A percentile compares a stretch with the other conserved stretches of the same genome.
phyloP scores from a whole-genome alignment of 306 rosid species.

The Rubus idaeus region DNA sequence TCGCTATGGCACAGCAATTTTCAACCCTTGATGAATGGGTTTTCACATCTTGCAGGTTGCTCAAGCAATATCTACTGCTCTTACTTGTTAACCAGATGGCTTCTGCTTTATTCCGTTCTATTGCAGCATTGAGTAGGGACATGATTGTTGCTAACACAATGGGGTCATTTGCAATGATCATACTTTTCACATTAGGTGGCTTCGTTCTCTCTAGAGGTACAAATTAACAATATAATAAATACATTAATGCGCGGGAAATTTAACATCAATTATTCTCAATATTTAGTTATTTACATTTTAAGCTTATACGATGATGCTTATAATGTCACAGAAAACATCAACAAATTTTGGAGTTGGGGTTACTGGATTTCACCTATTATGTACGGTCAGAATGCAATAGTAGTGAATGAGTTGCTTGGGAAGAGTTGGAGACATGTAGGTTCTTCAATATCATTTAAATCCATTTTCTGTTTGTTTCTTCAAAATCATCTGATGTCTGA shows the following conservation, averaged over 20 bases:
- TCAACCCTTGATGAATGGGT: slow-evolving; percentile 6
- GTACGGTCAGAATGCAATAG: slow-evolving; percentile 64
- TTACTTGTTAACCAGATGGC: slow-evolving; percentile 55
- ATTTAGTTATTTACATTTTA: neutral
- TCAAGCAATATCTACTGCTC: slow-evolving; percentile 56
- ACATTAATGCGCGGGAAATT: neutral
- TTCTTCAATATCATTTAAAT: neutral
- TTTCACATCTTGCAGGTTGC: slow-evolving; percentile 41
- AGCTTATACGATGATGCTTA: slow-evolving; percentile 8
- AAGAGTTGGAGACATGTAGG: slow-evolving; percentile 59
- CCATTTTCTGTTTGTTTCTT: neutral
- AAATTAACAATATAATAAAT: neutral
- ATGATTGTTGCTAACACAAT: slow-evolving; percentile 54
- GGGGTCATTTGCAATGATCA: slow-evolving; percentile 52
- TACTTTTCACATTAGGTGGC: slow-evolving; percentile 54
- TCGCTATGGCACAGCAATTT: neutral
- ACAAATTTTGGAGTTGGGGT: slow-evolving; percentile 78
- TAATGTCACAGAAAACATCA: slow-evolving; percentile 40
- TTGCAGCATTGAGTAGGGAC: slow-evolving; percentile 51
- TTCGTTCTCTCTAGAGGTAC: slow-evolving; percentile 71
- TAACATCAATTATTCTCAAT: neutral
- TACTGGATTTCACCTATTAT: slow-evolving; percentile 75
- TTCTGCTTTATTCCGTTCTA: slow-evolving; percentile 54
- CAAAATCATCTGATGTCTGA: neutral
- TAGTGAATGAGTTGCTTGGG: slow-evolving; percentile 69